These are phyloP conservation scores for Chlamydomonas reinhardtii DNA, from an alignment of 163 green algal species.

Conservation along the genomic window DNA sequence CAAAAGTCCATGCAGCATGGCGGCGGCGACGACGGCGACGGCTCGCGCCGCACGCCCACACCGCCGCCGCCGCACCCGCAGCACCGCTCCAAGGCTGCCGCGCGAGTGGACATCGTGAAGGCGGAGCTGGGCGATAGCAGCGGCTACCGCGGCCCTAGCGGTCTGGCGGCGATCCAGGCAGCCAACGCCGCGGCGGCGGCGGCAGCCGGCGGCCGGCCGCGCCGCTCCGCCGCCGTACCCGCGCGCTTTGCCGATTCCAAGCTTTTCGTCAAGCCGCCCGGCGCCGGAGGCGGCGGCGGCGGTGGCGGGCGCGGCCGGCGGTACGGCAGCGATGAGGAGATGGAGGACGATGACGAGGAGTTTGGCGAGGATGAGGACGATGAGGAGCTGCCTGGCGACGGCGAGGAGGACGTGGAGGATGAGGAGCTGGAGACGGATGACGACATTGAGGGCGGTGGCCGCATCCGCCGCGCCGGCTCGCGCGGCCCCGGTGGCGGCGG, in stretches of 20 bases:
- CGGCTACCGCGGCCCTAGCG: too few species aligned
- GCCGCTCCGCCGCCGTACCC: slow-evolving; percentile 23
- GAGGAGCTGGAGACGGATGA: background rate
- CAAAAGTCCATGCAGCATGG: background rate
- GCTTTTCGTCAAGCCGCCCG: slow-evolving; percentile 9
- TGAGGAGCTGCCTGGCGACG: background rate
- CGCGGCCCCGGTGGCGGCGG: background rate
- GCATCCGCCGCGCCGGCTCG: too few species aligned
- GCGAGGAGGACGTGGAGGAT: background rate
- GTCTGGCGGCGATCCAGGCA: background rate
- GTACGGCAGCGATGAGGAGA: background rate
- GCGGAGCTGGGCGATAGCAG: too few species aligned
- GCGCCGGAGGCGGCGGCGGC: background rate
- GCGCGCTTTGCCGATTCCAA: slow-evolving; percentile 26
- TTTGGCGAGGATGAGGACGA: background rate
- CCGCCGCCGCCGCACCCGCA: too few species aligned
- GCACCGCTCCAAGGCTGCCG: too few species aligned
- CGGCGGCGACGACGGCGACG: too few species aligned
- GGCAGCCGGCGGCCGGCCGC: slow-evolving; percentile 8
- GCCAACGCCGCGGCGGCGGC: background rate
- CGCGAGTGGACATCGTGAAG: too few species aligned
- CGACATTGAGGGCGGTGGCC: background rate
- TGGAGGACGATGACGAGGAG: background rate
- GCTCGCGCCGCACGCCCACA: too few species aligned
- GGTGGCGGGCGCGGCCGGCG: background rate